Percentiles rank a stretch among this genome's conserved stretches.
Conservation (phyloP, 805 yeast genomes). For the Candida lessepsii region DNA sequence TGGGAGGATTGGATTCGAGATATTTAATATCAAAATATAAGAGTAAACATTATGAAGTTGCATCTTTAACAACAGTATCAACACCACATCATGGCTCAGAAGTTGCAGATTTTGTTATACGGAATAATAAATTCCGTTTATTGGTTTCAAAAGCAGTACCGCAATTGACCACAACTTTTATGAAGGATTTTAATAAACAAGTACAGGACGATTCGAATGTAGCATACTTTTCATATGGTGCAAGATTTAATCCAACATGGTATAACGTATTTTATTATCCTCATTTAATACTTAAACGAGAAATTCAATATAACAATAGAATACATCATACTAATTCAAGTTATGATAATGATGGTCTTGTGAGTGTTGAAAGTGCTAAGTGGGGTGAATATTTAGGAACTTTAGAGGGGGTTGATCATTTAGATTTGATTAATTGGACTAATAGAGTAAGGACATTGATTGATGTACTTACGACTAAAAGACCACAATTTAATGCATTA, state of each 20-base stretch:
- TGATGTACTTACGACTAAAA: constrained; percentile 23
- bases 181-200: constrained; percentile 52
- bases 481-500: constrained; percentile 57
- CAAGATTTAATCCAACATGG: constrained; percentile 62
- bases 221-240: constrained; percentile 80
- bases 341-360: constrained; percentile 73
- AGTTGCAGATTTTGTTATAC: constrained; percentile 67
- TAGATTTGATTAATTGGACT: constrained; percentile 84
- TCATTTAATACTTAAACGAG: constrained; percentile 56
- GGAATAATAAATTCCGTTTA: constrained; percentile 21
- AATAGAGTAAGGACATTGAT: constrained; percentile 45
- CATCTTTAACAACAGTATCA: constrained; percentile 76
- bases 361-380: constrained; percentile 69
- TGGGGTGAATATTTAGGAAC: constrained; percentile 90
- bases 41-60: constrained; percentile 53
- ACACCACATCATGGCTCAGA: constrained; percentile 90
- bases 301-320: constrained; percentile 1
- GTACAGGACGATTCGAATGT: constrained; percentile 60
- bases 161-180: constrained; percentile 60
- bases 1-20: constrained; percentile 91
- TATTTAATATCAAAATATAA: constrained; percentile 58
- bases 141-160: constrained; percentile 43
- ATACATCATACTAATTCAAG: constrained; percentile 3
- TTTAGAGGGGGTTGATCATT: constrained; percentile 73
- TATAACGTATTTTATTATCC: constrained; percentile 59